A percentile compares a stretch with the other conserved stretches of the same genome.
These are phyloP conservation scores for Chrysanthemum makinoi DNA, from an alignment of 129 eudicot species.

Conservation along the genomic window DNA sequence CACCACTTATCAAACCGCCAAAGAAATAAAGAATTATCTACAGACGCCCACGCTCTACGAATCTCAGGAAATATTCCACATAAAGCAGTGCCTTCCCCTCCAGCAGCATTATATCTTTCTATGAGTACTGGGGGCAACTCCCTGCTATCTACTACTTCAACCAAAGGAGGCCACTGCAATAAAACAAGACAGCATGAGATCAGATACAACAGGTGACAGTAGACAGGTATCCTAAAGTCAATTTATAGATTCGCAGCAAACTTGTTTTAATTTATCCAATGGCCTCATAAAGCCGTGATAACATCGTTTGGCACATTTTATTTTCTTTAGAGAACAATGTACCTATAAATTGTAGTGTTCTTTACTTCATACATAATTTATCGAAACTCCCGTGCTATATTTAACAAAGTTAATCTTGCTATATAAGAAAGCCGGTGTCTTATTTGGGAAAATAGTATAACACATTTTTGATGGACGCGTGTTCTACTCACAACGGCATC, in stretches of 20 bases:
- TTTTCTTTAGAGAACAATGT: too few species aligned
- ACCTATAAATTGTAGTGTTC: not conserved
- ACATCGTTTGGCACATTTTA: too few species aligned
- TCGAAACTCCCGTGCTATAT: not conserved
- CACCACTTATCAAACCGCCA: slow-evolving; percentile 98
- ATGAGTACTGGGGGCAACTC: slow-evolving; percentile 87
- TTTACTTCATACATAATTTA: not conserved
- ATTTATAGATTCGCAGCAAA: too few species aligned
- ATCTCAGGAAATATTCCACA: slow-evolving; percentile 98
- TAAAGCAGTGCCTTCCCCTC: slow-evolving; percentile 97
- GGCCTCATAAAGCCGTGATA: too few species aligned
- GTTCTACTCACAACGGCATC: not conserved
- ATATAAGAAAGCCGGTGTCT: too few species aligned
- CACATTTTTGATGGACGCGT: not conserved
- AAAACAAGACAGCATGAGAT: slow-evolving; percentile 17
- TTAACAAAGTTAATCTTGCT: not conserved
- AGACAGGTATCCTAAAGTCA: not conserved
- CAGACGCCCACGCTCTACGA: slow-evolving; percentile 99
- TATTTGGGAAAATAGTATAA: too few species aligned
- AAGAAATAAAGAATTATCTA: slow-evolving; percentile 83
- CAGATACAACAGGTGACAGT: not conserved
- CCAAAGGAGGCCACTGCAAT: slow-evolving; percentile 96
- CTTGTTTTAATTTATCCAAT: too few species aligned
- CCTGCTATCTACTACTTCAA: slow-evolving; percentile 91
- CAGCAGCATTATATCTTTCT: slow-evolving; percentile 90